phyloP scores from a whole-genome alignment of 192 early-diverging fungal genomes.

The Piromyces finnis region DNA sequence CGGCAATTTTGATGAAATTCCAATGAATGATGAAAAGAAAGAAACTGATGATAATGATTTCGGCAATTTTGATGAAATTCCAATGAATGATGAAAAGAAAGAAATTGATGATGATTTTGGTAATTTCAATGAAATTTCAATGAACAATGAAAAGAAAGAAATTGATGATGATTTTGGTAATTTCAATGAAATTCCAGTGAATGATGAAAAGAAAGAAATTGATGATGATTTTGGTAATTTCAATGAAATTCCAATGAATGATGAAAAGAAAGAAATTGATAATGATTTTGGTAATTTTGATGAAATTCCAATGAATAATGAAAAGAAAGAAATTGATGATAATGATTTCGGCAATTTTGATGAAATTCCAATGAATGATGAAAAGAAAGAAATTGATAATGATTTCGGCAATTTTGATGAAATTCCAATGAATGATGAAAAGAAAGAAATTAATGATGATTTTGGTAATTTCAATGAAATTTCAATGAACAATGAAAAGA shows the following conservation, averaged over 20 bases:
- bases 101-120: neutral
- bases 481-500: too few relatives aligned
- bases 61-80: neutral
- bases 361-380: too few relatives aligned
- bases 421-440: too few relatives aligned
- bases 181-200: neutral
- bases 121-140: neutral
- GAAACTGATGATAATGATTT: neutral
- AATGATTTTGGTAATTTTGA: neutral
- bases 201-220: neutral
- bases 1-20: neutral
- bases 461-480: too few relatives aligned
- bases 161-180: neutral
- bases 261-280: neutral
- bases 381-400: too few relatives aligned
- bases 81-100: neutral
- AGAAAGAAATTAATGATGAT: too few relatives aligned
- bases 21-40: neutral
- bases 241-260: neutral
- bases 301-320: too few relatives aligned
- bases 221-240: neutral
- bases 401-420: too few relatives aligned
- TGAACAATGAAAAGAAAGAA: neutral
- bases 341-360: too few relatives aligned
- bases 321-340: too few relatives aligned